Conservation (phyloP, 768 basidiomycete genomes). For the Rhodotorula taiwanensis region DNA sequence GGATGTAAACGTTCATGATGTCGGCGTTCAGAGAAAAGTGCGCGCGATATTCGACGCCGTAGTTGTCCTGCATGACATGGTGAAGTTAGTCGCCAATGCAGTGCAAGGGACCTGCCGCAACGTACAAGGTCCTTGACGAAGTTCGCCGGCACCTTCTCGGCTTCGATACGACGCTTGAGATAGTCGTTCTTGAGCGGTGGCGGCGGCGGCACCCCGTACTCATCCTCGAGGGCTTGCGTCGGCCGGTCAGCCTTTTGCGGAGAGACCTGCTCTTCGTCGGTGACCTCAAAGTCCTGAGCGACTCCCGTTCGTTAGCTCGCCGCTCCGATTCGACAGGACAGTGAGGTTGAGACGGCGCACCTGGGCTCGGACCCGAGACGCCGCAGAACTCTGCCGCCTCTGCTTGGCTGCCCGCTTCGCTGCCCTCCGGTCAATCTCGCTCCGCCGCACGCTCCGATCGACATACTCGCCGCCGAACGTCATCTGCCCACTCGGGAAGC, state of each 20-base stretch:
- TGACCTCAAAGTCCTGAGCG: not conserved
- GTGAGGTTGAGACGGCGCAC: no score
- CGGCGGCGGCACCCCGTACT: conserved; percentile 18
- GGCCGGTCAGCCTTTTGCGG: not conserved
- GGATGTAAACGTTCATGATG: conserved; percentile 26
- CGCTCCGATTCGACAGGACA: no score
- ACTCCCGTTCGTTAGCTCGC: no score
- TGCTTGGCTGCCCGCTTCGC: conserved; percentile 8
- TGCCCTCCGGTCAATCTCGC: conserved; percentile 9
- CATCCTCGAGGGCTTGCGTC: conserved; percentile 12
- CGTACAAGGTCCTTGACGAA: conserved; percentile 1
- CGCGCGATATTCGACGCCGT: conserved; percentile 13
- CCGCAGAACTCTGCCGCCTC: no score
- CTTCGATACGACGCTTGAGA: not conserved
- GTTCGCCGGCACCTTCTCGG: not conserved
- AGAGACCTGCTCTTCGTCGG: no score
- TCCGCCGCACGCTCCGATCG: conserved; percentile 20
- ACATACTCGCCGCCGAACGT: conserved; percentile 16
- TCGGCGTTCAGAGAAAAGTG: conserved; percentile 12
- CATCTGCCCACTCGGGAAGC: conserved; percentile 10
- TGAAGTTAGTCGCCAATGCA: not conserved
- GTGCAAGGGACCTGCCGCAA: not conserved
- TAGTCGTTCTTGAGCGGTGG: conserved; percentile 3
- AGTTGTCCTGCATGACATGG: not conserved
- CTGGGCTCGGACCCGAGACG: no score